A percentile compares a stretch with the other conserved stretches of the same genome.
Evolutionary conservation across 257 asterid genomes (phyloP).

Genomic region (Orobanche coerulescens): DNA sequence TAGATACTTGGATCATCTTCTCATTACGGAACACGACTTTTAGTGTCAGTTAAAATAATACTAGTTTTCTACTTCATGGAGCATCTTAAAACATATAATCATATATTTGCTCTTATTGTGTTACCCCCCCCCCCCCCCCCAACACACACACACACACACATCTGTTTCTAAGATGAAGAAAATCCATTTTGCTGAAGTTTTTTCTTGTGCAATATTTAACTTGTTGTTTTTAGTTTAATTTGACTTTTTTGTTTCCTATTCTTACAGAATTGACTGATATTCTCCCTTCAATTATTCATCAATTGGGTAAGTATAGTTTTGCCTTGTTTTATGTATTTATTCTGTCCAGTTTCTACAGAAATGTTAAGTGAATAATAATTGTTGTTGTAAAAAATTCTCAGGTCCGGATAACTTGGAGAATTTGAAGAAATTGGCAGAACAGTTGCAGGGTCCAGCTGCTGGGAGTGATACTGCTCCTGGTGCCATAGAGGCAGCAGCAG

Average conservation of each 20-base stretch:
- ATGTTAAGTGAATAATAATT: background rate
- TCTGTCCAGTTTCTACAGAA: background rate
- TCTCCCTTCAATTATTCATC: constrained; percentile 50
- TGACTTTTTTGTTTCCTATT: constrained; percentile 8
- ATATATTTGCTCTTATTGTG: background rate
- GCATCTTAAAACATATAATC: no score
- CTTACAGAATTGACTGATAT: constrained; percentile 44
- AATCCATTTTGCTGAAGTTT: no score
- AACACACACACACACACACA: background rate
- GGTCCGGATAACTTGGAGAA: constrained; percentile 69
- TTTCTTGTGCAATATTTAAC: background rate
- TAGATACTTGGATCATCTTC: background rate
- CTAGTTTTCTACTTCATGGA: background rate
- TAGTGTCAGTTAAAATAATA: background rate
- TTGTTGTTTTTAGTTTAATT: background rate
- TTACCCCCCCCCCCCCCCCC: background rate
- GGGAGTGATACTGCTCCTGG: constrained; percentile 27
- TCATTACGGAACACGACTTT: background rate
- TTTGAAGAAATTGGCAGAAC: constrained; percentile 66
- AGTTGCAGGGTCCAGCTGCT: constrained; percentile 50
- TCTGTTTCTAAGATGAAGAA: no score
- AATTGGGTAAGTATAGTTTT: constrained; percentile 34
- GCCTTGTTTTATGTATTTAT: background rate
- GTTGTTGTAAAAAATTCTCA: constrained; percentile 9
- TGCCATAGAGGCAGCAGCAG: constrained; percentile 29